Evolutionary conservation across 768 basidiomycete genomes (phyloP), one percentile per base, ranked within the genome.

Genomic region (Lyophyllum atratum): DNA sequence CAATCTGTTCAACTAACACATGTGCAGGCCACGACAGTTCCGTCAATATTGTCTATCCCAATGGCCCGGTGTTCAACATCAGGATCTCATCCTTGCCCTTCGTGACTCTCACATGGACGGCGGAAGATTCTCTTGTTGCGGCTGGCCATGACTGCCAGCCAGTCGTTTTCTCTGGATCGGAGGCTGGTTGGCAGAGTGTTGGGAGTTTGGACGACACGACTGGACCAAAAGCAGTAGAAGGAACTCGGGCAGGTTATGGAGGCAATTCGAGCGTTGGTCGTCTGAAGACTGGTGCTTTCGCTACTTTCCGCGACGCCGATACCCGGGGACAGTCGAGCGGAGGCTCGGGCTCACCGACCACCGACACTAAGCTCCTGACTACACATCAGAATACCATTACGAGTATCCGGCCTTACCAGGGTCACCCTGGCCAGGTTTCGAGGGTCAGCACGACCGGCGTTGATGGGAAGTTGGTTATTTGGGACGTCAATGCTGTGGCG

Each of bases 331-430:
- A 82, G 58, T 73, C 73, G 31, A 64, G 63, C 45, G 54, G 70
- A 28, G 72, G 72, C 9, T 55, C 66, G 21, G 67, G 63, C 8
- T 61, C 68, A 9, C 49, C 64, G n/a, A 62, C 62, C 21, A 69
- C 72, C 4, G 86, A 90, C 66, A 92, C 90, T 3, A 92, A 95
- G 68, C 74, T 96, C 50, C 75, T 83, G 66, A 98, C 97, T 14
- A 82, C 97, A 49, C 97, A 98, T 69, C 97, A 98, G 81, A 99
- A 99, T 77, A 97, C 95, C 34, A 97, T 99, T 73, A 98, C 94
- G n/a, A 88, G 81, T 63, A 80, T 98, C 39, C 77, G 94, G 55
- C 76, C 91, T 25, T 97, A 91, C 66, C 88, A 88, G 59, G 77
- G 74, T 1, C 61, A 66, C 3, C 80, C 77, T 12, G 87, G 85